These are phyloP conservation scores for Phytophthora idaei DNA, from an alignment of 352 stramenopile genomes.

Conservation along the genomic window DNA sequence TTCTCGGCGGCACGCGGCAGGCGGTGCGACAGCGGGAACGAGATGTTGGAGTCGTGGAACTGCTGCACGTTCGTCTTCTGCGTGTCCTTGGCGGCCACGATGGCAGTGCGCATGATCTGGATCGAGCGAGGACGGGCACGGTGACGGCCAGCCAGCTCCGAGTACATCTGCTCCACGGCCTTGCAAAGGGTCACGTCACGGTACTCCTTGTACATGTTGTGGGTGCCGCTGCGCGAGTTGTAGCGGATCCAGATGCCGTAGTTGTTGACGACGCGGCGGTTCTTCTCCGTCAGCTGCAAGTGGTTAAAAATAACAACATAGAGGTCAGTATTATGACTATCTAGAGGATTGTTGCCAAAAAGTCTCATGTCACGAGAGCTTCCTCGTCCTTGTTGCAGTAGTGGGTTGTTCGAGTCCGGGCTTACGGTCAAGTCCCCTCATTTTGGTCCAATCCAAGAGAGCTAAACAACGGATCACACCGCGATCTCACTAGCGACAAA, in stretches of 20 bases:
- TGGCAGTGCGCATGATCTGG: constrained; percentile 99
- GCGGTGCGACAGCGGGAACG: constrained; percentile 98
- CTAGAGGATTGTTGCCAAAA: background rate
- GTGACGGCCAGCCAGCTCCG: constrained; percentile 99
- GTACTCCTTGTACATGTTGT: constrained; percentile 99
- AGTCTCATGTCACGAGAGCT: background rate
- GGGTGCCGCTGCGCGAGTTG: constrained; percentile 98
- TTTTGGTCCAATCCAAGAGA: constrained; percentile 44
- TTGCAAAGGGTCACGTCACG: constrained; percentile 97
- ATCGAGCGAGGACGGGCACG: constrained; percentile 97
- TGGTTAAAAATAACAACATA: constrained; percentile 19
- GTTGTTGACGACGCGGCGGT: constrained; percentile 98
- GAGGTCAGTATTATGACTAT: constrained; percentile 13
- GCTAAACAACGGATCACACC: constrained; percentile 83
- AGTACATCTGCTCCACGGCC: constrained; percentile 98
- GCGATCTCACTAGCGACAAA: constrained; percentile 68
- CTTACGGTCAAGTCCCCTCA: constrained; percentile 38
- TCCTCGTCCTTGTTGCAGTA: constrained; percentile 15
- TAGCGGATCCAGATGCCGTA: constrained; percentile 99
- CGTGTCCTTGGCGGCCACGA: constrained; percentile 95
- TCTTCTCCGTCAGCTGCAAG: constrained; percentile 96
- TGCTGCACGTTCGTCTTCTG: constrained; percentile 97
- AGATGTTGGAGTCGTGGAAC: constrained; percentile 97
- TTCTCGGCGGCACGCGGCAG: constrained; percentile 94
- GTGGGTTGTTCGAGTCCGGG: constrained; percentile 29